Evolutionary conservation across 169 alveolate genomes (phyloP).

Genomic region (Plasmodium cynomolgi): DNA sequence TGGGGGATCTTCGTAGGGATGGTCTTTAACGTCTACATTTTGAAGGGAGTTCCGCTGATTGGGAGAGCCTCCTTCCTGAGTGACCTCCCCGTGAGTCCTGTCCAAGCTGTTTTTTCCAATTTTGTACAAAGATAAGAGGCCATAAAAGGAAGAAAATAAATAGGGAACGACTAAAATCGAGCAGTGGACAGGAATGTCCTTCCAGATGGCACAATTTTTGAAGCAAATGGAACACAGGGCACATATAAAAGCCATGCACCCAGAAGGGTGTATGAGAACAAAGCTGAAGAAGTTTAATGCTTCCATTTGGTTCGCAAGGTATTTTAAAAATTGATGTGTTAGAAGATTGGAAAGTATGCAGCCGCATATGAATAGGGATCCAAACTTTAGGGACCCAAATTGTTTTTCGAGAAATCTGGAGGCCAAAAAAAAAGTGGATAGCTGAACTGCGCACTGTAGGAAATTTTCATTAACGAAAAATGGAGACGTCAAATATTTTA

Average conservation of each 20-base stretch:
- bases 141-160: slow-evolving; percentile 47
- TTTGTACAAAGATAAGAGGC: slow-evolving; percentile 48
- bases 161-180: slow-evolving; percentile 54
- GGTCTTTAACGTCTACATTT: background rate
- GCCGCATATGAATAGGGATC: slow-evolving; percentile 58
- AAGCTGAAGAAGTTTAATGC: slow-evolving; percentile 15
- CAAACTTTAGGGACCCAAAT: slow-evolving; percentile 41
- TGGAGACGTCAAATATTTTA: slow-evolving; percentile 56
- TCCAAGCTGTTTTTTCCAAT: background rate
- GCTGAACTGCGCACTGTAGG: slow-evolving; percentile 54
- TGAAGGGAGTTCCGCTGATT: background rate
- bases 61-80: background rate
- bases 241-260: slow-evolving; percentile 71
- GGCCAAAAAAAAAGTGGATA: slow-evolving; percentile 57
- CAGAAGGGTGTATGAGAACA: slow-evolving; percentile 72
- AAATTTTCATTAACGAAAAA: slow-evolving; percentile 52
- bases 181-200: slow-evolving; percentile 53
- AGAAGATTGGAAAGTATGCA: slow-evolving; percentile 27
- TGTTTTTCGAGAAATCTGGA: slow-evolving; percentile 65
- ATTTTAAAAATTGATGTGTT: slow-evolving; percentile 26
- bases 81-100: background rate
- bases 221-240: slow-evolving; percentile 62
- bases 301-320: slow-evolving; percentile 13
- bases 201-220: slow-evolving; percentile 65
- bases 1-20: background rate